Conservation (phyloP, 208 protist genomes). For the Angomonas ambiguus region DNA sequence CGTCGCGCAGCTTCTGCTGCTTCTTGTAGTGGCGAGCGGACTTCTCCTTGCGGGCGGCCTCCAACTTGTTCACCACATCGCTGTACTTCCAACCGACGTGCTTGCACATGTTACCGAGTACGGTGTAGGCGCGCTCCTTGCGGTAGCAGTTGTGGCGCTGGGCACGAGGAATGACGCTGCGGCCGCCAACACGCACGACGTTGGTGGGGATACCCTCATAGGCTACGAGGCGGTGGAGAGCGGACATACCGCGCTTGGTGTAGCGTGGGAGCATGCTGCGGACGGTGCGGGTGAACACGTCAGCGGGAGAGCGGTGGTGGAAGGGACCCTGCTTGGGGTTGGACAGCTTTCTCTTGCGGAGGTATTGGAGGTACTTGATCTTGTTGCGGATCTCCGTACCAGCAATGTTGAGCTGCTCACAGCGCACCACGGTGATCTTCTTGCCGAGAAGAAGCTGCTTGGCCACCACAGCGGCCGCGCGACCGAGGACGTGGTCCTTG, state of each 20-base stretch:
- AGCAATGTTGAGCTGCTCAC: constrained; percentile 95
- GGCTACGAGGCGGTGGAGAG: constrained; percentile 65
- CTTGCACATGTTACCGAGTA: constrained; percentile 86
- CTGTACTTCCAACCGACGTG: constrained; percentile 88
- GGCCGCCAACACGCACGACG: constrained; percentile 56
- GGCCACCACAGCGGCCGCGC: constrained; percentile 96
- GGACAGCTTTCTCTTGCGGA: constrained; percentile 96
- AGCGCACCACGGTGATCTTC: constrained; percentile 95
- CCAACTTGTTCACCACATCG: constrained; percentile 75
- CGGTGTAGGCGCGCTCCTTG: constrained; percentile 71
- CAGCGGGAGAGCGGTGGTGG: constrained; percentile 96
- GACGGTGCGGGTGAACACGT: constrained; percentile 95
- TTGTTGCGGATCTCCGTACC: constrained; percentile 98
- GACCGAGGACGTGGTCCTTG: constrained; percentile 97
- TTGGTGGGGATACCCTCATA: constrained; percentile 83
- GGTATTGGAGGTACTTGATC: constrained; percentile 91
- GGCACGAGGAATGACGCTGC: constrained; percentile 64
- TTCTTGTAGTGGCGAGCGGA: constrained; percentile 58
- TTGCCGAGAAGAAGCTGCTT: constrained; percentile 97
- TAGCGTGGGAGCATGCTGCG: constrained; percentile 97
- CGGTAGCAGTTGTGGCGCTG: constrained; percentile 76
- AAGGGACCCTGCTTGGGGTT: constrained; percentile 97
- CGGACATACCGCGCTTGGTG: constrained; percentile 80
- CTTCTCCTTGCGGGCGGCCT: constrained; percentile 76
- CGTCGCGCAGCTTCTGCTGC: constrained; percentile 58